Evolutionary conservation across 257 asterid genomes (phyloP).

Genomic region (Lantana camara): DNA sequence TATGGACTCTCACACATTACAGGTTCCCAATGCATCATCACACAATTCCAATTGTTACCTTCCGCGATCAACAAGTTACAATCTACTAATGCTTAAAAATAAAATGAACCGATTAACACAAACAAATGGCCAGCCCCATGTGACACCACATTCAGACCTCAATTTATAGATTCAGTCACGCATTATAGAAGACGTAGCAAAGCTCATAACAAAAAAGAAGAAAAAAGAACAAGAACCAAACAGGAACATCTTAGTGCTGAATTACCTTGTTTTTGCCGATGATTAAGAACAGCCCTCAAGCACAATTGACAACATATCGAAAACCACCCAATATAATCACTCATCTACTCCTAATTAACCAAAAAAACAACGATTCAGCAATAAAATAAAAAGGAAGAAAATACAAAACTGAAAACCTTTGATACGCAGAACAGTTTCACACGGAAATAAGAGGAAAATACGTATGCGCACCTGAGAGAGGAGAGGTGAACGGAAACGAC

Average conservation of each 20-base stretch:
- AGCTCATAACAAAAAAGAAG: background rate
- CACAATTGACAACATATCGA: slow-evolving; percentile 28
- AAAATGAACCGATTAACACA: slow-evolving; percentile 12
- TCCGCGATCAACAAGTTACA: slow-evolving; percentile 26
- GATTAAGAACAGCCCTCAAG: slow-evolving; percentile 6
- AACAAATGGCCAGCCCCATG: background rate
- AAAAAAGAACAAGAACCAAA: slow-evolving; percentile 3
- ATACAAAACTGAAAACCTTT: slow-evolving; percentile 4
- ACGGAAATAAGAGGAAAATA: slow-evolving; percentile 20
- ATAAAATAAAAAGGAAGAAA: slow-evolving; percentile 10
- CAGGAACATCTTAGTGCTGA: background rate
- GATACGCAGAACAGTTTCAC: slow-evolving; percentile 12
- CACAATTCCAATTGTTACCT: slow-evolving; percentile 19
- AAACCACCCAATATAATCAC: slow-evolving; percentile 39
- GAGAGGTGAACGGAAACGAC: slow-evolving; percentile 42
- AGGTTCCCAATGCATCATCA: slow-evolving; percentile 18
- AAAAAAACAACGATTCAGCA: slow-evolving; percentile 4
- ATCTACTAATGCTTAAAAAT: background rate
- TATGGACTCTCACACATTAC: slow-evolving; percentile 8
- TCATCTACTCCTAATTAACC: slow-evolving; percentile 25
- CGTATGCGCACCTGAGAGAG: slow-evolving; percentile 20
- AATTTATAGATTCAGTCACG: background rate
- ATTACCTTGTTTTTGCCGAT: slow-evolving; percentile 37
- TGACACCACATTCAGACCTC: background rate
- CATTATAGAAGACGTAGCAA: slow-evolving; percentile 1